Evolutionary conservation across 257 asterid species (phyloP).

Genomic region (Scutellaria barbata): DNA sequence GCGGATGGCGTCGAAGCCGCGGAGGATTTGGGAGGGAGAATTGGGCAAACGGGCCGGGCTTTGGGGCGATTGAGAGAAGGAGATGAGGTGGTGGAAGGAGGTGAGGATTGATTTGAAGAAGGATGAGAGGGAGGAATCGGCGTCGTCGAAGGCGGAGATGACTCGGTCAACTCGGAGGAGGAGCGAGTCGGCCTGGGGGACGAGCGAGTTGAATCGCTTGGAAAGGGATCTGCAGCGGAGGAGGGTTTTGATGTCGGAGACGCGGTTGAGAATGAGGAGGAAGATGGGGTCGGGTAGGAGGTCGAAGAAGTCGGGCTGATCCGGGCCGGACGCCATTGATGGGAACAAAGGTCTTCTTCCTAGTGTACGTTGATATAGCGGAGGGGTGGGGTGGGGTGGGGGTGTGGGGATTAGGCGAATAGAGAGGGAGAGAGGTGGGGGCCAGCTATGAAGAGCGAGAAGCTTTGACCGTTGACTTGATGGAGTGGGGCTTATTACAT

Average conservation of each 20-base stretch:
- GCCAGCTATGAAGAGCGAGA: constrained; percentile 23
- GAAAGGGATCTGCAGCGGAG: constrained; percentile 62
- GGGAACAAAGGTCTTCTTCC: background rate
- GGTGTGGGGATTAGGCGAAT: background rate
- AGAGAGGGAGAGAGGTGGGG: constrained; percentile 4
- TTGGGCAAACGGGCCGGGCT: constrained; percentile 40
- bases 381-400: background rate
- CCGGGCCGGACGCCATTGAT: constrained; percentile 40
- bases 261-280: constrained; percentile 58
- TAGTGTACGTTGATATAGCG: background rate
- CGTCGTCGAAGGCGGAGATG: constrained; percentile 45
- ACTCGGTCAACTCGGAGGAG: constrained; percentile 76
- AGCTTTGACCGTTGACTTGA: constrained; percentile 35
- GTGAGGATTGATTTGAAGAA: constrained; percentile 51
- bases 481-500: no score
- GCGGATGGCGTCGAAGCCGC: constrained; percentile 48
- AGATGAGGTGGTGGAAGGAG: constrained; percentile 43
- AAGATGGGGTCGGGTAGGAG: constrained; percentile 65
- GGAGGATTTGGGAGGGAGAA: constrained; percentile 61
- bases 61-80: constrained; percentile 29
- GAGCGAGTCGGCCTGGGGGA: constrained; percentile 63
- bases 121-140: constrained; percentile 43
- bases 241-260: constrained; percentile 63
- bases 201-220: constrained; percentile 56
- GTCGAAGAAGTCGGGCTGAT: constrained; percentile 54